A percentile compares a stretch with the other conserved stretches of the same genome.
Conservation (phyloP, 192 early-diverging fungal species). For the Linnemannia elongata region DNA sequence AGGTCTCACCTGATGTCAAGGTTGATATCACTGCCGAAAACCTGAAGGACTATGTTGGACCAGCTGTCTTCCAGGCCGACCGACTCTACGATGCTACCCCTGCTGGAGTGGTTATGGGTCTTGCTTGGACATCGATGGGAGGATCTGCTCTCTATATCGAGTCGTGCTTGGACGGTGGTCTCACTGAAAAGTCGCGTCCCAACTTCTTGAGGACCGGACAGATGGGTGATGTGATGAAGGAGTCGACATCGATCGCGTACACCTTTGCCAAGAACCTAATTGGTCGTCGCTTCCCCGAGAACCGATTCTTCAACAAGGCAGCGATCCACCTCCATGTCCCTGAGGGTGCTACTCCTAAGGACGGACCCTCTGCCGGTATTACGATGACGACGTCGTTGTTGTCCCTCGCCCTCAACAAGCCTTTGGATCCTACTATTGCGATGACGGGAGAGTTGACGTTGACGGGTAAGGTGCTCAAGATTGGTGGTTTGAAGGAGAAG, state of each 20-base stretch:
- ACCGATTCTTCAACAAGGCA: constrained; percentile 93
- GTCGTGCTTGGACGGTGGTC: constrained; percentile 86
- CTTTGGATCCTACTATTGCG: constrained; percentile 84
- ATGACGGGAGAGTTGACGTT: constrained; percentile 99
- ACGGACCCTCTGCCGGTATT: constrained; percentile 95
- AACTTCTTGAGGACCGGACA: constrained; percentile 92
- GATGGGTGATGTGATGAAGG: constrained; percentile 99
- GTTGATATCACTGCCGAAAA: constrained; percentile 77
- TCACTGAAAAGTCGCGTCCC: constrained; percentile 68
- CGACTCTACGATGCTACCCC: constrained; percentile 93
- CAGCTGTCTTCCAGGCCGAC: constrained; percentile 89
- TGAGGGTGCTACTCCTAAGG: constrained; percentile 97
- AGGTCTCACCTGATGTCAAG: constrained; percentile 65
- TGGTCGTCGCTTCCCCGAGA: constrained; percentile 80
- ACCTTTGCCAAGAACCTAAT: constrained; percentile 93
- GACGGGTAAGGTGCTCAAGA: constrained; percentile 97
- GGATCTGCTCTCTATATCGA: constrained; percentile 97
- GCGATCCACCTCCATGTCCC: constrained; percentile 96
- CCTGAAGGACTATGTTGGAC: constrained; percentile 95
- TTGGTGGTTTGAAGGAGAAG: constrained; percentile 98
- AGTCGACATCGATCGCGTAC: constrained; percentile 95
- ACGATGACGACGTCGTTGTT: constrained; percentile 97
- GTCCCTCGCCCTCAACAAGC: constrained; percentile 88
- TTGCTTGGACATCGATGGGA: constrained; percentile 98
- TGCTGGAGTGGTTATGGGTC: constrained; percentile 97